Percentiles rank a stretch among this genome's conserved stretches.
Conservation (phyloP, 495 filamentous ascomycete species). For the Annulohypoxylon moriforme region DNA sequence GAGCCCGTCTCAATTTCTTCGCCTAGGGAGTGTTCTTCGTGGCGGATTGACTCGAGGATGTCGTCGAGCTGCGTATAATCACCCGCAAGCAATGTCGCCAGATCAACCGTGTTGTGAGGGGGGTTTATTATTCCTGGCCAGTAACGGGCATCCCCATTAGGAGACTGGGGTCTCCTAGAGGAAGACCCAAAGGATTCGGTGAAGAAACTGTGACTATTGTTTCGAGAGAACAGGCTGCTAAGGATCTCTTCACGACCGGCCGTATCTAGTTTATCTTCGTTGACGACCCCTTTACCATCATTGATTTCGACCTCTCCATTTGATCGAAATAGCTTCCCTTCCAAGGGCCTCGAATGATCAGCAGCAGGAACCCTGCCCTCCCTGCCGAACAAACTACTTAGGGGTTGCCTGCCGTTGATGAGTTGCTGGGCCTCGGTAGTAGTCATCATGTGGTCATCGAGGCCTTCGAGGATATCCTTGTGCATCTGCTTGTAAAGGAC, state of each 20-base stretch:
- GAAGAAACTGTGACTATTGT: slow-evolving; percentile 51
- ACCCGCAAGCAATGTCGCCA: slow-evolving; percentile 53
- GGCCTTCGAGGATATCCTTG: slow-evolving; percentile 80
- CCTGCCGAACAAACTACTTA: slow-evolving; percentile 76
- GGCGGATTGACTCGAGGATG: slow-evolving; percentile 47
- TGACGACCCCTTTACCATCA: slow-evolving; percentile 58
- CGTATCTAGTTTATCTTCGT: slow-evolving; percentile 56
- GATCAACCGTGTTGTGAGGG: slow-evolving; percentile 51
- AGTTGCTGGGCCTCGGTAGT: slow-evolving; percentile 77
- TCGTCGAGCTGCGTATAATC: slow-evolving; percentile 45
- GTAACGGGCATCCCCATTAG: slow-evolving; percentile 49
- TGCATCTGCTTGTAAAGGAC: slow-evolving; percentile 86
- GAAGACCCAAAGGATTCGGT: slow-evolving; percentile 46
- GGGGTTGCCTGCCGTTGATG: slow-evolving; percentile 77
- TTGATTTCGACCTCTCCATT: slow-evolving; percentile 72
- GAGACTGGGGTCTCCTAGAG: slow-evolving; percentile 45
- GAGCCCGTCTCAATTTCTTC: slow-evolving; percentile 42
- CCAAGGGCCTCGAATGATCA: slow-evolving; percentile 66
- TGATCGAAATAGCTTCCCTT: slow-evolving; percentile 70
- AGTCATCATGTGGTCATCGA: slow-evolving; percentile 83
- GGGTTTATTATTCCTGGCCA: slow-evolving; percentile 56
- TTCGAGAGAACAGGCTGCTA: slow-evolving; percentile 52
- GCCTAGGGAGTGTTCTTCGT: slow-evolving; percentile 25
- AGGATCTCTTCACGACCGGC: slow-evolving; percentile 56
- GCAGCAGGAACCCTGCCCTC: slow-evolving; percentile 70